A percentile compares a stretch with the other conserved stretches of the same genome.
Evolutionary conservation across 371 early-diverging fungal species (phyloP).

Genomic region (Choanephora cucurbitarum): DNA sequence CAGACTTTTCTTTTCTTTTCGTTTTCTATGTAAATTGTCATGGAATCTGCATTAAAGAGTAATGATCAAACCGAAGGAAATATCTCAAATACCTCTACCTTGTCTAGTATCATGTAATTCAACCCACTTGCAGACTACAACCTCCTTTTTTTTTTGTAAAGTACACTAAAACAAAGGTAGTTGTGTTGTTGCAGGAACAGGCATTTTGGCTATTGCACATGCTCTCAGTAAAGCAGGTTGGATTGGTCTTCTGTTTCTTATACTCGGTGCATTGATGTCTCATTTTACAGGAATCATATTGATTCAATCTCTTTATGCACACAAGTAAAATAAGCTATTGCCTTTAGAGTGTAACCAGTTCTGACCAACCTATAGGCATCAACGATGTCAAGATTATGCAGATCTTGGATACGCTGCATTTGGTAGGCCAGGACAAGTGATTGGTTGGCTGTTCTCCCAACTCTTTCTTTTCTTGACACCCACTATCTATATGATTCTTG

Average conservation of each 20-base stretch:
- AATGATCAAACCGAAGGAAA: slow-evolving; percentile 7
- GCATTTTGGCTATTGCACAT: slow-evolving; percentile 81
- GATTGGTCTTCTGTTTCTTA: slow-evolving; percentile 50
- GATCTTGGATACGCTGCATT: slow-evolving; percentile 70
- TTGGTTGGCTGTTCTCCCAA: slow-evolving; percentile 67
- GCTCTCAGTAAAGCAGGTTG: slow-evolving; percentile 85
- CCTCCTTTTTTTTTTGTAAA: neutral
- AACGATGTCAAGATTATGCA: slow-evolving; percentile 27
- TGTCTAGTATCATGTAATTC: slow-evolving; percentile 26
- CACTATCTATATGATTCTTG: slow-evolving; percentile 76
- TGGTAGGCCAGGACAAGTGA: slow-evolving; percentile 59
- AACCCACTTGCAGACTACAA: neutral
- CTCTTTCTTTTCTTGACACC: slow-evolving; percentile 68
- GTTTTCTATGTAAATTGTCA: too few relatives aligned
- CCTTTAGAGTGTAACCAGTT: neutral
- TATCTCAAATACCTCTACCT: slow-evolving; percentile 24
- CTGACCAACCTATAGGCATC: too few relatives aligned
- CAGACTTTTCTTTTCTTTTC: too few relatives aligned
- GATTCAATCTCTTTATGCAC: slow-evolving; percentile 37
- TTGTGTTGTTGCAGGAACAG: slow-evolving; percentile 85
- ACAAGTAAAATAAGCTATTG: slow-evolving; percentile 6
- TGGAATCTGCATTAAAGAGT: too few relatives aligned
- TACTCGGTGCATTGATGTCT: slow-evolving; percentile 51
- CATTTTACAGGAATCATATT: slow-evolving; percentile 45
- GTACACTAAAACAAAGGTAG: slow-evolving; percentile 25